Evolutionary conservation across 805 yeast species (phyloP).

Genomic region (Sugiyamaella marilandica): DNA sequence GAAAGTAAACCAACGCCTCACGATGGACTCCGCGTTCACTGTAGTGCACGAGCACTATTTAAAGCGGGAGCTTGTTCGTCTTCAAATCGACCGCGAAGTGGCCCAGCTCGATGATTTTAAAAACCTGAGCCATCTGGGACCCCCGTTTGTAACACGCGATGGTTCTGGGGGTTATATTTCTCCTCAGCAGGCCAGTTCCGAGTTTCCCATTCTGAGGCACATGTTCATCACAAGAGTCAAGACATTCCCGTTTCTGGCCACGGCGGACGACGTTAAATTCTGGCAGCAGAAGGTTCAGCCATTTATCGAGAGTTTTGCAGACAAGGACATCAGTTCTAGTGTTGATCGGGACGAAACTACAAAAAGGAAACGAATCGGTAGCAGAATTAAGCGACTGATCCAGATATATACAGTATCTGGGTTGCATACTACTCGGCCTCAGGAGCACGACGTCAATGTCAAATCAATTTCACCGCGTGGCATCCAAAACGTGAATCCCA

Average conservation of each 20-base stretch:
- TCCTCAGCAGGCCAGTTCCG: slow-evolving; percentile 22
- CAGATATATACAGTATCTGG: slow-evolving; percentile 72
- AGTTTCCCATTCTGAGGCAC: slow-evolving; percentile 65
- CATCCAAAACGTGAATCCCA: slow-evolving; percentile 18
- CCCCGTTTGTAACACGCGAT: slow-evolving; percentile 58
- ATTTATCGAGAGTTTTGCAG: slow-evolving; percentile 73
- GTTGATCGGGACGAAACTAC: slow-evolving; percentile 73
- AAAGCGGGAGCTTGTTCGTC: slow-evolving; percentile 70
- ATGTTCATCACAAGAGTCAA: slow-evolving; percentile 58
- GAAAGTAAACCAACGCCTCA: not conserved
- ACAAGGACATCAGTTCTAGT: slow-evolving; percentile 64
- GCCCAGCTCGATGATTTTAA: slow-evolving; percentile 51
- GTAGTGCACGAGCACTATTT: slow-evolving; percentile 81
- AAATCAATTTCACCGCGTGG: slow-evolving; percentile 23
- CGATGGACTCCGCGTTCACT: slow-evolving; percentile 30
- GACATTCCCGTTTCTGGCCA: slow-evolving; percentile 69
- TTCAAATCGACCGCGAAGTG: slow-evolving; percentile 60
- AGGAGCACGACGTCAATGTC: slow-evolving; percentile 27
- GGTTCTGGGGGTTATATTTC: slow-evolving; percentile 22
- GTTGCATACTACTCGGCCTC: slow-evolving; percentile 45
- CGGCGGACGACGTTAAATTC: slow-evolving; percentile 51
- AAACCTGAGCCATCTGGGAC: slow-evolving; percentile 67
- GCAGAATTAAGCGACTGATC: slow-evolving; percentile 57
- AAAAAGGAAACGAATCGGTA: slow-evolving; percentile 54
- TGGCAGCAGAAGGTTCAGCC: slow-evolving; percentile 80